Base-by-base conservation (phyloP, 2,329 filamentous ascomycete genomes). In the Aspergillus pseudoglaucus region DNA sequence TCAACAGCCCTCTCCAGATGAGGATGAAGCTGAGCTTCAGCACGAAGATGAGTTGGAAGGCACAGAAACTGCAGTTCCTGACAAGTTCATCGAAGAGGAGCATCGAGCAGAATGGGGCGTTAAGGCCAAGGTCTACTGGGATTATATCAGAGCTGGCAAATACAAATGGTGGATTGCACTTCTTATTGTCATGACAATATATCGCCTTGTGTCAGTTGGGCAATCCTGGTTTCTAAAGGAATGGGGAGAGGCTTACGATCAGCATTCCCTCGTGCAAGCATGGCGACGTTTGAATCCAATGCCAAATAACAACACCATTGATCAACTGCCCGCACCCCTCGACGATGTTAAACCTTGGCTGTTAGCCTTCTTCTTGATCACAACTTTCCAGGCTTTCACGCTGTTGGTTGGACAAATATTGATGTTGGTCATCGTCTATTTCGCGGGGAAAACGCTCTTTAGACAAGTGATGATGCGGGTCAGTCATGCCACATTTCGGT, bases 191-290 rank as follows among this genome's bases (percentile, higher is more conserved):
- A 81, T 90, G 50, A 66, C 78, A 5, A 37, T 83, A 0, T 88
- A 82, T 57, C 82, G 90, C 6, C 60, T 82, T 10, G 70, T 80
- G 15, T 79, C 83, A 33, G 74, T 94, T 35, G 77, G 76, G 1
- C 80, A 88, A 59, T 83, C 81, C 1, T 91, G 88, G 79, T 90
- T 93, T 40, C 75, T 95, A 46, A 94, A 95, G 63, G 78, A 84
- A 22, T 95, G 90, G 89, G 88, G 87, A 25, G 87, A 94, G 62
- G 82, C 82, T 6, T 91, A 90, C 64, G 60, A 65, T 32, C 59
- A 61, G 15, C 10, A 6, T 14, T 22, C 37, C 9, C 10, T 39
- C 4, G 18, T 20, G 15, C 18, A 12, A 18, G 17, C 44, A 14
- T 49, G 52, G 8, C 49, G 46, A 40, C 42, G 17, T 17, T 25